Evolutionary conservation across 2,329 filamentous ascomycete genomes (phyloP), one percentile per base, ranked within the genome.

Genomic region (Diplodia sapinea): DNA sequence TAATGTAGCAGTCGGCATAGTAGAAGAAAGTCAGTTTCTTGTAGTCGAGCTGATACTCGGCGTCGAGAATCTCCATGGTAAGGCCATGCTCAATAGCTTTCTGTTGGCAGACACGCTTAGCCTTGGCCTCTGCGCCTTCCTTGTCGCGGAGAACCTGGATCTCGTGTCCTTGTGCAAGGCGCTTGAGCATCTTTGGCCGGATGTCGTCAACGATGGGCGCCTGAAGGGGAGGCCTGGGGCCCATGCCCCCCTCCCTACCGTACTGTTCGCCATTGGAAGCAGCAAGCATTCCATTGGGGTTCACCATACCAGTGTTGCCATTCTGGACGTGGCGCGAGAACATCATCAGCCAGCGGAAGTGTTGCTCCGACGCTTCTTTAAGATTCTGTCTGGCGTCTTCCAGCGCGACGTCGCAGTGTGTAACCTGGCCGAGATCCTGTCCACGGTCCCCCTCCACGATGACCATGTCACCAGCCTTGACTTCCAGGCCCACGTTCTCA

Each of bases 1-100:
- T 98, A 84, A 99, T 97, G 78, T 99, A 99, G 0, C 93, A 89
- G 76, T 97, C 94, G 65, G 95, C 94, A 77, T 97, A 99, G 81
- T 98, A 99, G 82, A 97, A 99, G 80, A 98, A 98, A 0, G 96
- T 99, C 67, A 99, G 83, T 79, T 99, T 99, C 82, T 98, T 97
- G 89, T 93, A 97, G 78, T 99, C 95, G 89, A 97, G 96, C 77
- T 99, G 95, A 77, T 97, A 99, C 78, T 99, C 95, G 4, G 95
- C 95, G 80, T 99, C 95, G 7, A 99, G 87, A 70, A 99, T 98
- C 79, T 99, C 95, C 95, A 99, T 98, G 73, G 96, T 94, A 33
- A 98, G 85, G 57, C 92, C 90, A 78, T 98, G 94, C 75, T 98
- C 94, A 72, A 91, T 91, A 65, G 97, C 95, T 80, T 98, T 99